Conservation (phyloP, 495 filamentous ascomycete species). For the Emericellopsis terricola region DNA sequence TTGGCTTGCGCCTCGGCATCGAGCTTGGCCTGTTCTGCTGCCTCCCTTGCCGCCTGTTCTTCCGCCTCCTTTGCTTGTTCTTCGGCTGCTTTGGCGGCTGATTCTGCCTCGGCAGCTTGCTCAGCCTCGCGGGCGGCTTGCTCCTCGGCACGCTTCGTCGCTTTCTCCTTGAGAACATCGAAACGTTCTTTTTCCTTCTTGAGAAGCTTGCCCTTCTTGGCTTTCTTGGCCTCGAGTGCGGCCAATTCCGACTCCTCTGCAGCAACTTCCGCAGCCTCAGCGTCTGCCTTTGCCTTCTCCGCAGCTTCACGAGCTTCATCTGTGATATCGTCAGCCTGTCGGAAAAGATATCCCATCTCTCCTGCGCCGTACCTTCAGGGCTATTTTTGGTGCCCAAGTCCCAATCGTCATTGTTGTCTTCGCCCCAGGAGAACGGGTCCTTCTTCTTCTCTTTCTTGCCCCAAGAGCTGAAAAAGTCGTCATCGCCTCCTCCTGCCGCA, state of each 20-base stretch:
- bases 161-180: conserved; percentile 16
- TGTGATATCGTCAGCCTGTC: conserved; percentile 16
- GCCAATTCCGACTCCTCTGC: conserved; percentile 1
- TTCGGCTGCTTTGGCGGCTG: conserved; percentile 13
- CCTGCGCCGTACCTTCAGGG: conserved; percentile 6
- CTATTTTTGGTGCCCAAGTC: background rate
- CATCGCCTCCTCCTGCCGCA: conserved; percentile 6
- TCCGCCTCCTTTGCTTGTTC: conserved; percentile 18
- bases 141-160: conserved; percentile 7
- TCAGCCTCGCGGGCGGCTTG: conserved; percentile 12
- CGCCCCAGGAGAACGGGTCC: conserved; percentile 18
- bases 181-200: conserved; percentile 3
- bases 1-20: conserved; percentile 10
- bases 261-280: conserved; percentile 16
- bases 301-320: conserved; percentile 19
- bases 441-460: conserved; percentile 18
- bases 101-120: conserved; percentile 11
- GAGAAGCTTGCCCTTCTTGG: conserved; percentile 3
- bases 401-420: conserved; percentile 19
- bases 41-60: conserved; percentile 13
- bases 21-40: background rate
- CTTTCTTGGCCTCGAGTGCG: background rate
- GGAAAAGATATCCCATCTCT: conserved; percentile 17
- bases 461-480: conserved; percentile 19
- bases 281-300: conserved; percentile 21